Evolutionary conservation across 371 early-diverging fungal genomes (phyloP).

Genomic region (Mortierella polycephala): DNA sequence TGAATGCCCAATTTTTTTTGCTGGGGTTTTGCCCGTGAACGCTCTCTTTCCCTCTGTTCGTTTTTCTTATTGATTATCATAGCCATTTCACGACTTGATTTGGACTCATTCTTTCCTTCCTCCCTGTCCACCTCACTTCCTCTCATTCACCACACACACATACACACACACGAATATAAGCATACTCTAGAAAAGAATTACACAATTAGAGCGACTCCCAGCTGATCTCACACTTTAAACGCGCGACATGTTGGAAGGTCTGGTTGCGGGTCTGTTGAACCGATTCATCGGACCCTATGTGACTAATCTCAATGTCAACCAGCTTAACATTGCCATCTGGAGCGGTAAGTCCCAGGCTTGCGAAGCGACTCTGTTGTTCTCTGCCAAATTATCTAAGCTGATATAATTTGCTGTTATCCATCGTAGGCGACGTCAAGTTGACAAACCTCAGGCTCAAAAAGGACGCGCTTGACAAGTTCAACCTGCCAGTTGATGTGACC

Average conservation of each 20-base stretch:
- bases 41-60: too few species aligned
- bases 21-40: too few species aligned
- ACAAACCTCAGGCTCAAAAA: conserved; percentile 88
- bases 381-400: background rate
- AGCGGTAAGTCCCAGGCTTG: conserved; percentile 70
- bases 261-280: conserved; percentile 91
- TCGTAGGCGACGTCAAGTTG: conserved; percentile 92
- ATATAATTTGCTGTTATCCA: background rate
- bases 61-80: too few species aligned
- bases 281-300: conserved; percentile 96
- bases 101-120: too few species aligned
- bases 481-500: conserved; percentile 92
- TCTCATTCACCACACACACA: too few species aligned
- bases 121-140: too few species aligned
- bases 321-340: conserved; percentile 97
- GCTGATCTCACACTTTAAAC: background rate
- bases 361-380: conserved; percentile 2
- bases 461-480: conserved; percentile 94
- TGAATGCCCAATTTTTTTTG: too few species aligned
- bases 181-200: background rate
- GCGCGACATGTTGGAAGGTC: conserved; percentile 86
- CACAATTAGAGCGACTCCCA: background rate
- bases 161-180: too few species aligned
- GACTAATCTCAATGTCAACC: conserved; percentile 93
- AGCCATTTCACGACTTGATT: too few species aligned